Base-by-base conservation (phyloP, 331 rosid species). In the Pyrus hybrid region DNA sequence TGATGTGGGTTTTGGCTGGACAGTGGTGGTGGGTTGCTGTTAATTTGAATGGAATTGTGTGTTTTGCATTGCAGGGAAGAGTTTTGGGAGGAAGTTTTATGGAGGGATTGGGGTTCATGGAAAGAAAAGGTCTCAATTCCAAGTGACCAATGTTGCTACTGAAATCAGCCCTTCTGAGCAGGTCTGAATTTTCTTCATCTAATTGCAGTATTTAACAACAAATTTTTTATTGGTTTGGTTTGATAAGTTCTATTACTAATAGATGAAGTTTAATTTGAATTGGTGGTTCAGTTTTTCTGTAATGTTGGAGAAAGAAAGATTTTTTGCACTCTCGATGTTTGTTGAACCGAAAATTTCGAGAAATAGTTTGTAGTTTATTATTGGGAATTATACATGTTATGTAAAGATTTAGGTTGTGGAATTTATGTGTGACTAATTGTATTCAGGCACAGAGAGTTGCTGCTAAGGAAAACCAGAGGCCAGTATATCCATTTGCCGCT, bases 401-500 rank as follows among this genome's bases (percentile, higher is more conserved):
- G 28, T 25, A 41, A 60, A 73, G 43, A 37, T 73, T 41, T 73
- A 17, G 58, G 57, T 37, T 41, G 30, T 37, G 11, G 18, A 73
- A 65, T 37, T 10, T 6, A 37, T 41, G 41, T 23, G 68, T 41
- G 29, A 29, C 10, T 73, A 63, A 73, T 37, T 37, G 49, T 80
- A 64, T 82, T 64, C 89, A 88, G 96, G 84, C 85, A 33, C 83
- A 68, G 90, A 87, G 87, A 74, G 63, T 72, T 69, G 82, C 78
- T 26, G 82, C 86, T 2, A 81, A 70, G 77, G 89, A 93, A 57
- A 93, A 87, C 86, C 91, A 88, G 84, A 90, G 98, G 79, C 97
- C 98, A 0, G 98, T 93, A 57, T 93, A 91, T 82, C 98, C 98
- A 3, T 93, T 93, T 82, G 72, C 97, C 26, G 97, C 98, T 29